phyloP scores from a whole-genome alignment of 139 green algal genomes.

The Chlamydomonas incerta region DNA sequence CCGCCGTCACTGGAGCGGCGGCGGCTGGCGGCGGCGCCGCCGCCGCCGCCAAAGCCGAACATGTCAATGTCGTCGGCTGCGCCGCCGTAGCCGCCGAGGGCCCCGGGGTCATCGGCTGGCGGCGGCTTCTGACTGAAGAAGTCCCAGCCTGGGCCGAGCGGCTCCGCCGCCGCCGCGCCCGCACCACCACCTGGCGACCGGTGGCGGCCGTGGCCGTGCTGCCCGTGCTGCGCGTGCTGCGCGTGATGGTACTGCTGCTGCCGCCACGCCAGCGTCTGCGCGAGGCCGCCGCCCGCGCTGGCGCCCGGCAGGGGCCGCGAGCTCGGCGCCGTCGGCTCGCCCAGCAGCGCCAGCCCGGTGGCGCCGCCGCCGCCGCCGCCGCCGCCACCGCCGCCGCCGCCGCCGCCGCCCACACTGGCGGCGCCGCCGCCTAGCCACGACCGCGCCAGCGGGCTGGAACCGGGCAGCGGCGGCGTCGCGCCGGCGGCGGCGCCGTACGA shows the following conservation, averaged over 20 bases:
- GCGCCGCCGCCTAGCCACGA: background rate
- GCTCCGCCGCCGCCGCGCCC: background rate
- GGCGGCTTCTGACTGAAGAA: slow-evolving; percentile 10
- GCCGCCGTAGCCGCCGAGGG: background rate
- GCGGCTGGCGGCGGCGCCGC: background rate
- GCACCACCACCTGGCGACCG: background rate
- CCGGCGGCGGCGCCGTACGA: background rate
- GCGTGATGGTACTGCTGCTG: too few relatives aligned
- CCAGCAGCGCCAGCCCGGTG: background rate
- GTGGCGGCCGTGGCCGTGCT: too few relatives aligned
- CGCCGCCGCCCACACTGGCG: background rate
- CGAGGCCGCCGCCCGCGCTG: background rate
- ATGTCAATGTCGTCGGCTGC: background rate
- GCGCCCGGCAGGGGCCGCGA: background rate
- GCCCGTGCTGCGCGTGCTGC: too few relatives aligned
- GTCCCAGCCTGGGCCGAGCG: background rate
- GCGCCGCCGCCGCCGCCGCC: background rate
- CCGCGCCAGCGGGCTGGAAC: slow-evolving; percentile 1
- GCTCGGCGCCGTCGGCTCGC: too few relatives aligned
- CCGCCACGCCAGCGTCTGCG: too few relatives aligned
- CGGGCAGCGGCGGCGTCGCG: background rate
- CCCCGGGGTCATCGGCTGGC: background rate
- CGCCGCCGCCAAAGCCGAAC: slow-evolving; percentile 10
- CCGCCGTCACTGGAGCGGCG: background rate
- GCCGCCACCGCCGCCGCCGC: background rate